These are phyloP conservation scores for Nigrospora oryzae DNA, from an alignment of 2,329 filamentous ascomycete species.

Conservation along the genomic window DNA sequence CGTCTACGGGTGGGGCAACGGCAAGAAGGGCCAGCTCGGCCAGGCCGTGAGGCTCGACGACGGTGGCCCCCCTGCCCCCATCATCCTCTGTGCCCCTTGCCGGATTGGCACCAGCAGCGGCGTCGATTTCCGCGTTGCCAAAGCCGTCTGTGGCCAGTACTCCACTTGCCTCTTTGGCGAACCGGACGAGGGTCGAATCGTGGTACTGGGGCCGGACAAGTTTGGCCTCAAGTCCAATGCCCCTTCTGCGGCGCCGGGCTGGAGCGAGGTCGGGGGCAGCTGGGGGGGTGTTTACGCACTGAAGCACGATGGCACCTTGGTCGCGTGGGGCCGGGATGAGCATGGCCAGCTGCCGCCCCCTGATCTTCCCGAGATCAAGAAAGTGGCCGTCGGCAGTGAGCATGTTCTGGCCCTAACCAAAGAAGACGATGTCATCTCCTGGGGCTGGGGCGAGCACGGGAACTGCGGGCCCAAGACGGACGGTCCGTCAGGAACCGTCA, in stretches of 20 bases:
- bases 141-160: constrained; percentile 73
- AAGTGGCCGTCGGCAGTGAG: constrained; percentile 80
- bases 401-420: constrained; percentile 69
- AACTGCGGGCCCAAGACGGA: constrained; percentile 73
- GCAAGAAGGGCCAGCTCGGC: constrained; percentile 78
- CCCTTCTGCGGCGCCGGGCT: constrained; percentile 43
- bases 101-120: constrained; percentile 41
- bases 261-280: constrained; percentile 64
- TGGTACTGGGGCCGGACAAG: constrained; percentile 68
- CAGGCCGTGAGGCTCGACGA: constrained; percentile 25
- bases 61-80: constrained; percentile 2
- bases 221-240: constrained; percentile 54
- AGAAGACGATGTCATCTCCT: constrained; percentile 63
- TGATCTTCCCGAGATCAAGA: constrained; percentile 46
- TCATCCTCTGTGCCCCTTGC: constrained; percentile 3
- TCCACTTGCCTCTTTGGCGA: constrained; percentile 67
- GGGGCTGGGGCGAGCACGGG: constrained; percentile 97
- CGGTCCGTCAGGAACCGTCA: constrained; percentile 51
- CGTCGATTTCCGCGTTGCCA: constrained; percentile 51
- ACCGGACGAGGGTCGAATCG: constrained; percentile 46
- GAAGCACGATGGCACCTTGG: constrained; percentile 46
- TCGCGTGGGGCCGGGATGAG: constrained; percentile 77
- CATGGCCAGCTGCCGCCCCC: constrained; percentile 70
- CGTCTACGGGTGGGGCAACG: constrained; percentile 82
- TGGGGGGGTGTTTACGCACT: constrained; percentile 79